Conservation (phyloP, 768 basidiomycete species). For the Galerina marginata region DNA sequence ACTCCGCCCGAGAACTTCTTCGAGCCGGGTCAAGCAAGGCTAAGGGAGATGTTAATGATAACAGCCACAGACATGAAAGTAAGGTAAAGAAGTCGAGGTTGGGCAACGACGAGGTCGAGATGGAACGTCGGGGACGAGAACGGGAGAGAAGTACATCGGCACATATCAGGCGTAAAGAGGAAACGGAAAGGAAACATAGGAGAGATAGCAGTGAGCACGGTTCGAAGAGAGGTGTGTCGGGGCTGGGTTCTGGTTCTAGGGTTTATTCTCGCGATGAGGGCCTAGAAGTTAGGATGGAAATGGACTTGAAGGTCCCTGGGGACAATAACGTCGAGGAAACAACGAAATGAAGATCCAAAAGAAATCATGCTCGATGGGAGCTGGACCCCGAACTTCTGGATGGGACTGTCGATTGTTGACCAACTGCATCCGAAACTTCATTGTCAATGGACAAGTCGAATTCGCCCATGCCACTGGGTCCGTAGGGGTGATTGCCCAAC, state of each 20-base stretch:
- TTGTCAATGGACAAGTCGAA: too few relatives aligned
- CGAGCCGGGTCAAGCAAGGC: background rate
- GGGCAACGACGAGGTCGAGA: conserved; percentile 31
- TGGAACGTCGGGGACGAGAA: conserved; percentile 36
- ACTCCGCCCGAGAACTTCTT: conserved; percentile 19
- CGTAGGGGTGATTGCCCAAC: too few relatives aligned
- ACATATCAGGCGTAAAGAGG: conserved; percentile 18
- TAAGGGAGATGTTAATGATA: conserved; percentile 4
- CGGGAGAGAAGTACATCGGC: conserved; percentile 23
- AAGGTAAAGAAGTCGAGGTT: conserved; percentile 20
- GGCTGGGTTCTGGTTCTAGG: background rate
- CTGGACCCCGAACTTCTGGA: too few relatives aligned
- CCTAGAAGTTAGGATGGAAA: conserved; percentile 7
- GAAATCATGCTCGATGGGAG: too few relatives aligned
- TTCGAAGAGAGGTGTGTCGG: conserved; percentile 6
- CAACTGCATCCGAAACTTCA: too few relatives aligned
- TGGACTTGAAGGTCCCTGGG: conserved; percentile 7
- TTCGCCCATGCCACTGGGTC: too few relatives aligned
- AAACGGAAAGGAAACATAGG: background rate
- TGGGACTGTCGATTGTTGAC: too few relatives aligned
- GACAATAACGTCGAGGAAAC: conserved; percentile 11
- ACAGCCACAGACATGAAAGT: background rate
- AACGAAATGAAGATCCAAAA: background rate
- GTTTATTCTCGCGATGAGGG: background rate
- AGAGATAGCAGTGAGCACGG: background rate